Base-by-base conservation (phyloP, 2,329 filamentous ascomycete genomes). In the Exophiala spinifera region DNA sequence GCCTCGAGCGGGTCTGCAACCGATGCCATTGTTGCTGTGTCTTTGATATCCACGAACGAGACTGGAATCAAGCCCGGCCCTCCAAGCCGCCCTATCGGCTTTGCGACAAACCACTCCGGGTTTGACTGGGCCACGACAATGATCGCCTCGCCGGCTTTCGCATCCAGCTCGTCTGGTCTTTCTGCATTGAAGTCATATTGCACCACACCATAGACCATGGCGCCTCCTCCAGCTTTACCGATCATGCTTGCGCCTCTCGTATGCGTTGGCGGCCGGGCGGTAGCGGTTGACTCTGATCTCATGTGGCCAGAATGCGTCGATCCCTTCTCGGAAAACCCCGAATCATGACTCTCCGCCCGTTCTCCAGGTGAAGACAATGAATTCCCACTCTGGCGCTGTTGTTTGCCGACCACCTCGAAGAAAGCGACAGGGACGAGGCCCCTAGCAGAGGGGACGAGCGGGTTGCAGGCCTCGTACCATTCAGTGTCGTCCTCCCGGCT, bases 401-500 rank as follows among this genome's bases (percentile, higher is more conserved):
- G 95, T 75, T 94, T 92, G 61, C 91, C 91, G 46, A 99, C 82
- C 36, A 86, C 83, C 71, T 97, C 91, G 73, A 99, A 99, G 74
- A 91, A 96, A 54, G 87, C 84, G 54, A 96, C 94, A 6, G 94
- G 94, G 42, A 99, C 94, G 57, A 99, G 81, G 58, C 94, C 94
- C 63, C 91, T 85, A 47, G 90, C 89, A 73, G 87, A 87, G 66
- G 88, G 90, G 62, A 96, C 79, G 47, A 88, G 83, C 57, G 94
- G 94, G 70, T 99, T 99, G 79, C 91, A 97, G 52, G 92, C 94
- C 74, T 97, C 94, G 79, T 96, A 99, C 92, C 94, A 99, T 70
- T 96, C 90, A 37, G 78, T 76, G 70, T 97, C 92, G 78, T 96
- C 87, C 76, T 97, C 94, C 71, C 92, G 87, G 66, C 89, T 90